Conservation (phyloP, 176 grass and related monocot species). For the Leersia perrieri region DNA sequence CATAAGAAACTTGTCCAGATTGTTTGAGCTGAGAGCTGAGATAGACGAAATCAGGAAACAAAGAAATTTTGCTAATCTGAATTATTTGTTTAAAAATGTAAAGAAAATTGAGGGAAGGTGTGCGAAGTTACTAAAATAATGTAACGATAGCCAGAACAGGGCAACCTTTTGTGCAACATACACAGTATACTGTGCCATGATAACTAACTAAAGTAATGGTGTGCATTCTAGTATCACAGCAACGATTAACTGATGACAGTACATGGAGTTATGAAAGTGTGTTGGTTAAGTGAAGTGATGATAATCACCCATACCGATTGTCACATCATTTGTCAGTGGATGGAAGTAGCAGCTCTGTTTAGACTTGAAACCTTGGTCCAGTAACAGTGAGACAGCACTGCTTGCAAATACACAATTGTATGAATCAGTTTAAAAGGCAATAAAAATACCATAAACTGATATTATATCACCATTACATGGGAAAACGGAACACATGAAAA, state of each 20-base stretch:
- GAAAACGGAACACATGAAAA: background rate
- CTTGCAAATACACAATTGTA: conserved; percentile 21
- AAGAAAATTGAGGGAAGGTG: background rate
- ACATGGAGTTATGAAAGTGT: background rate
- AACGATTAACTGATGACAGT: background rate
- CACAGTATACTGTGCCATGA: background rate
- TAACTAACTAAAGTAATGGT: background rate
- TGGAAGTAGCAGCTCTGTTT: conserved; percentile 80
- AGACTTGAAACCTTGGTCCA: conserved; percentile 83
- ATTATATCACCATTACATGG: background rate
- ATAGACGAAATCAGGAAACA: conserved; percentile 19
- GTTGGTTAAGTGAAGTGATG: conserved; percentile 6
- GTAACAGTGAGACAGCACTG: conserved; percentile 83
- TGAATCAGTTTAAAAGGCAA: conserved; percentile 25
- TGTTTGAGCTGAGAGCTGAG: conserved; percentile 70
- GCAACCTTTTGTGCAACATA: background rate
- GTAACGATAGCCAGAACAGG: background rate
- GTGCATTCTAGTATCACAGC: background rate
- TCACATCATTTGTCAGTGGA: conserved; percentile 95
- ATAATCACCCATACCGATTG: conserved; percentile 64
- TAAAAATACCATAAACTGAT: background rate
- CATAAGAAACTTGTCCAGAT: conserved; percentile 88
- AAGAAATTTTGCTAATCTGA: background rate
- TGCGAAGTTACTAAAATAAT: background rate
- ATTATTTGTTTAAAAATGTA: background rate